Evolutionary conservation across 1,284 basidiomycete species (phyloP).

Genomic region (Melampsora americana): DNA sequence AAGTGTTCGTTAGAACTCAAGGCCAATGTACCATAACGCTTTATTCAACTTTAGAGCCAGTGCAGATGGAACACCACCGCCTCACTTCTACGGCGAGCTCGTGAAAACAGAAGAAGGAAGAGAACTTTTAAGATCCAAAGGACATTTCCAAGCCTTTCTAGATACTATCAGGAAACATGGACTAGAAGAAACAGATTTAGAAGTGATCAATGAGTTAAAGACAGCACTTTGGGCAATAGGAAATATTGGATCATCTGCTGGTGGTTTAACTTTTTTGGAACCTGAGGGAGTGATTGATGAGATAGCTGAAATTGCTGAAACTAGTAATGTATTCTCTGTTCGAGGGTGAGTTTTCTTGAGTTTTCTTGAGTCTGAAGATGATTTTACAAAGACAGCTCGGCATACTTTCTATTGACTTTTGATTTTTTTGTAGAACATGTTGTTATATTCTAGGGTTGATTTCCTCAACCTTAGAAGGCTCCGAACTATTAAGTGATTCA

Average conservation of each 20-base stretch:
- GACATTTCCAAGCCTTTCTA: conserved; percentile 85
- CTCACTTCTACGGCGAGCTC: conserved; percentile 97
- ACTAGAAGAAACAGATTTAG: conserved; percentile 74
- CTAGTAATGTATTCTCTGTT: conserved; percentile 82
- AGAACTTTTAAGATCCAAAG: conserved; percentile 79
- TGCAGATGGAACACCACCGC: conserved; percentile 84
- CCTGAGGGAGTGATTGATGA: conserved; percentile 87
- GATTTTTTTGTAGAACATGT: conserved; percentile 71
- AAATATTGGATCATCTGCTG: conserved; percentile 83
- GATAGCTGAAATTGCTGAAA: conserved; percentile 84
- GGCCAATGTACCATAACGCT: conserved; percentile 10
- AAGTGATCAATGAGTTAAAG: conserved; percentile 82
- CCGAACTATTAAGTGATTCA: conserved; percentile 80
- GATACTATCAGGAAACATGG: conserved; percentile 84
- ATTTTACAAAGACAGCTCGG: background rate
- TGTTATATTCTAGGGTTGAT: conserved; percentile 89
- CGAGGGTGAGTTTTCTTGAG: conserved; percentile 68
- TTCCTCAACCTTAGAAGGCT: conserved; percentile 69
- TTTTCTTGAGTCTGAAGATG: background rate
- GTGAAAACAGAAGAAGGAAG: conserved; percentile 93
- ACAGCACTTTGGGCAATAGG: conserved; percentile 96
- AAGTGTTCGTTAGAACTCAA: background rate
- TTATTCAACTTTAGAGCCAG: conserved; percentile 11
- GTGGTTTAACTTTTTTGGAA: conserved; percentile 88
- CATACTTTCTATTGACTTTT: conserved; percentile 16